phyloP scores from a whole-genome alignment of 2,329 filamentous ascomycete species.

The Colletotrichum lini region DNA sequence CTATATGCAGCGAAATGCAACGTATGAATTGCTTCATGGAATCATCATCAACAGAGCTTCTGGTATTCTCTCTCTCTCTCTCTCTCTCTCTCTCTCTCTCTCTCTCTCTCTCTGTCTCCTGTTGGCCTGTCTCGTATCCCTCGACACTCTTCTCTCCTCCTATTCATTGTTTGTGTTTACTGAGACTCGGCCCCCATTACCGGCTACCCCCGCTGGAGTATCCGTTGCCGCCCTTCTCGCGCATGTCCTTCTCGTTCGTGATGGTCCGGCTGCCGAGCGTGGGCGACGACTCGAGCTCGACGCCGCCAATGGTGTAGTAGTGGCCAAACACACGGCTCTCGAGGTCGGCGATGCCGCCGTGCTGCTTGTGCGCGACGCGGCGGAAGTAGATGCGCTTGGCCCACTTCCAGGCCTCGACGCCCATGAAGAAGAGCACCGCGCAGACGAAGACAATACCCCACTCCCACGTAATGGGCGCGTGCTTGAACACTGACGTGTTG shows the following conservation, averaged over 20 bases:
- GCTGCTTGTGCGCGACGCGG: constrained; percentile 47
- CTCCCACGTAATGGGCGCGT: constrained; percentile 71
- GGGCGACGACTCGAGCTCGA: constrained; percentile 38
- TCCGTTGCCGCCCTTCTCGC: constrained; percentile 38
- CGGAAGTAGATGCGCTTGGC: constrained; percentile 64
- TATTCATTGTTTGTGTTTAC: neutral
- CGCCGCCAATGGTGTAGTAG: constrained; percentile 48
- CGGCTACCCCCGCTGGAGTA: constrained; percentile 32
- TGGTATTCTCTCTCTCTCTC: neutral
- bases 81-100: neutral
- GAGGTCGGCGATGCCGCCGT: constrained; percentile 45
- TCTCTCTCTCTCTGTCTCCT: too few species aligned
- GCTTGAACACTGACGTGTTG: constrained; percentile 71
- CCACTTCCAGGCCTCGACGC: constrained; percentile 72
- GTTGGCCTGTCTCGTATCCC: too few species aligned
- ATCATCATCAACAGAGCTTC: neutral
- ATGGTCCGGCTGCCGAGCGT: constrained; percentile 39
- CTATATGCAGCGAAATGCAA: constrained; percentile 20
- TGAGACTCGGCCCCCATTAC: neutral
- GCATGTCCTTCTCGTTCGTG: constrained; percentile 42
- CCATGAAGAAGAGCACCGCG: constrained; percentile 69
- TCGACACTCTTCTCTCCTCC: neutral
- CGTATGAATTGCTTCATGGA: constrained; percentile 14
- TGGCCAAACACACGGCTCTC: constrained; percentile 53
- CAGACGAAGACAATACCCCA: constrained; percentile 72